Evolutionary conservation across 345 rosid species (phyloP).

Genomic region (Carallia pectinifolia): DNA sequence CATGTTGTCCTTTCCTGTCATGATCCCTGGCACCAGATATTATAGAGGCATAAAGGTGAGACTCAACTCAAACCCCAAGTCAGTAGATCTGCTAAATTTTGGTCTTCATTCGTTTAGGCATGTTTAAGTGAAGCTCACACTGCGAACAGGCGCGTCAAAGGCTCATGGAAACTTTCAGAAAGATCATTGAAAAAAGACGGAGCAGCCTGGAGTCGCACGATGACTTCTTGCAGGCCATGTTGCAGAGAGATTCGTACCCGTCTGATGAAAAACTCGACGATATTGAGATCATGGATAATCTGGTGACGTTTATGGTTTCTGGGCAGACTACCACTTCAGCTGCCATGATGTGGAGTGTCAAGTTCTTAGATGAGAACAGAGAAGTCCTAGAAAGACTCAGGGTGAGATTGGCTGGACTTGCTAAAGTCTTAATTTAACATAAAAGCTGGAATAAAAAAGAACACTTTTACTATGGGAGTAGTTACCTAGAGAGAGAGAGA

Average conservation of each 20-base stretch:
- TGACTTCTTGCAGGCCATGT: constrained; percentile 52
- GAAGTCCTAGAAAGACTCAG: constrained; percentile 45
- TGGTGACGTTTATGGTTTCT: constrained; percentile 50
- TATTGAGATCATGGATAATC: constrained; percentile 53
- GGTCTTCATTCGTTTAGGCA: background rate
- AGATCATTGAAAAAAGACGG: constrained; percentile 39
- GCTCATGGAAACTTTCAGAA: constrained; percentile 39
- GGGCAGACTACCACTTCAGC: constrained; percentile 65
- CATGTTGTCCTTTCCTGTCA: constrained; percentile 54
- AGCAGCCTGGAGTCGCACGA: constrained; percentile 32
- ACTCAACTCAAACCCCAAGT: background rate
- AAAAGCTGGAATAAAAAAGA: no score
- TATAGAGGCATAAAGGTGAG: constrained; percentile 57
- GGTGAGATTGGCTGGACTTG: constrained; percentile 26
- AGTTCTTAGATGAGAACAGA: constrained; percentile 45
- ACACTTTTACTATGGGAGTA: no score
- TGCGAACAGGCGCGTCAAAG: constrained; percentile 41
- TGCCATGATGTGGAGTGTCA: constrained; percentile 68
- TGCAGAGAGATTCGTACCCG: constrained; percentile 44
- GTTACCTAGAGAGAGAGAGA: no score
- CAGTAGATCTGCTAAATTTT: background rate
- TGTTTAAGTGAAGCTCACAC: background rate
- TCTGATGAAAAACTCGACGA: constrained; percentile 46
- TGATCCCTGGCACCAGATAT: constrained; percentile 58
- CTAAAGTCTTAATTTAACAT: background rate